A percentile compares a stretch with the other conserved stretches of the same genome.
phyloP scores from a whole-genome alignment of 768 basidiomycete genomes.

The Krasilnikovozyma curviuscula region DNA sequence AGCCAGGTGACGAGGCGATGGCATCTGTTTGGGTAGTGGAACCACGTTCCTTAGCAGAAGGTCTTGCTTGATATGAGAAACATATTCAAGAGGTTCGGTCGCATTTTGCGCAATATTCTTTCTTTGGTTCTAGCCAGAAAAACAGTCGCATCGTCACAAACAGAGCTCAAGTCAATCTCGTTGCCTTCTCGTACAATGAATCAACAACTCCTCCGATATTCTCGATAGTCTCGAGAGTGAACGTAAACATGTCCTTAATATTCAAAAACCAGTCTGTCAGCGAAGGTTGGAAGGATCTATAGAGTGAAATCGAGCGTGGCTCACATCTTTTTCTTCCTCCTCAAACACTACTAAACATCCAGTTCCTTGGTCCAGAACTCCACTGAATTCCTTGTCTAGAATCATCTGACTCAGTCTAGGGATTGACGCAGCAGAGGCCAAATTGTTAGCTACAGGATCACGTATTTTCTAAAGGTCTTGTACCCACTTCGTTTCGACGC shows the following conservation, averaged over 20 bases:
- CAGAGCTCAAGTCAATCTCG: background rate
- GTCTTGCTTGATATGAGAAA: too few species aligned
- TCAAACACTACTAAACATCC: conserved; percentile 86
- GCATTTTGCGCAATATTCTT: too few species aligned
- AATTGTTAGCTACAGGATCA: too few species aligned
- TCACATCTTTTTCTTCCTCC: conserved; percentile 60
- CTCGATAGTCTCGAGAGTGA: conserved; percentile 71
- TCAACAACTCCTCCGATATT: conserved; percentile 90
- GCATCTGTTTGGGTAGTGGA: too few species aligned
- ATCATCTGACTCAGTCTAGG: conserved; percentile 90
- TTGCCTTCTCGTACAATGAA: conserved; percentile 65
- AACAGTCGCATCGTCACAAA: too few species aligned
- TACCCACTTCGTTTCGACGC: conserved; percentile 74
- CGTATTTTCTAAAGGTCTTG: too few species aligned
- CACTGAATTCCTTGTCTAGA: conserved; percentile 77
- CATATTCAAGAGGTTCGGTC: too few species aligned
- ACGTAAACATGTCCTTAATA: conserved; percentile 59
- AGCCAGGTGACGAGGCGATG: too few species aligned
- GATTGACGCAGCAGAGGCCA: background rate
- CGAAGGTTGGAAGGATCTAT: background rate
- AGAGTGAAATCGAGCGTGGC: conserved; percentile 23
- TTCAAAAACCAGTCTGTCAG: background rate
- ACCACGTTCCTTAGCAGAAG: too few species aligned
- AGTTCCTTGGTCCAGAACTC: conserved; percentile 88
- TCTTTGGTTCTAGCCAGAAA: too few species aligned